These are phyloP conservation scores for Lathyrus sativus DNA, from an alignment of 306 rosid genomes.

Conservation along the genomic window DNA sequence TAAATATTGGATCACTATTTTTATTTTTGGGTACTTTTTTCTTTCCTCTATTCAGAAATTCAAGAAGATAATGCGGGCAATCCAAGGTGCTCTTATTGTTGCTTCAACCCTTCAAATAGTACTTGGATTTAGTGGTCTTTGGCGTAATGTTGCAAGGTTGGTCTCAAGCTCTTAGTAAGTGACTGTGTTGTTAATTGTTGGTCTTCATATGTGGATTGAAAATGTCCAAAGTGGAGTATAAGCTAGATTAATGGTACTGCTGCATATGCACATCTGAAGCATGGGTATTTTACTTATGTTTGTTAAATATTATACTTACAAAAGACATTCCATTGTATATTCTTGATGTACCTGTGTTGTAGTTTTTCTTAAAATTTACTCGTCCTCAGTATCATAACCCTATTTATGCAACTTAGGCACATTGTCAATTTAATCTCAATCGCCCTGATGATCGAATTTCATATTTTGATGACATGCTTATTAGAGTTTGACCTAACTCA, in stretches of 20 bases:
- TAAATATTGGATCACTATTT: conserved; percentile 13
- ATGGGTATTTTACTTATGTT: too few species aligned
- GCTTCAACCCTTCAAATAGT: conserved; percentile 99
- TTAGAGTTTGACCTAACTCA: too few species aligned
- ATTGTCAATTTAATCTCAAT: conserved; percentile 30
- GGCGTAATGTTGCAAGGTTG: conserved; percentile 99
- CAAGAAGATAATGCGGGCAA: conserved; percentile 92
- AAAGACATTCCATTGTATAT: too few species aligned
- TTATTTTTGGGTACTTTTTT: conserved; percentile 12
- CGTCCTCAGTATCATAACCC: too few species aligned
- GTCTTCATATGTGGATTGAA: conserved; percentile 23
- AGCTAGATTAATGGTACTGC: conserved; percentile 13
- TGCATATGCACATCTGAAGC: background rate
- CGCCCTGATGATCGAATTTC: conserved; percentile 34
- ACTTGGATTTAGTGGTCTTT: conserved; percentile 97
- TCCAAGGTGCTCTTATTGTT: conserved; percentile 89
- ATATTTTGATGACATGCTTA: background rate
- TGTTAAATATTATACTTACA: too few species aligned
- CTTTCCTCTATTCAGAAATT: conserved; percentile 62
- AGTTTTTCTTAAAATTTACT: too few species aligned
- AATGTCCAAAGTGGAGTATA: conserved; percentile 21
- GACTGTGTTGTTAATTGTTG: conserved; percentile 10
- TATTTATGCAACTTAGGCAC: background rate
- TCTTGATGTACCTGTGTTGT: too few species aligned
- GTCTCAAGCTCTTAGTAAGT: conserved; percentile 43